Percentiles rank a stretch among this genome's conserved stretches.
Evolutionary conservation across 2,329 filamentous ascomycete species (phyloP).

Genomic region (Penicillium palitans): DNA sequence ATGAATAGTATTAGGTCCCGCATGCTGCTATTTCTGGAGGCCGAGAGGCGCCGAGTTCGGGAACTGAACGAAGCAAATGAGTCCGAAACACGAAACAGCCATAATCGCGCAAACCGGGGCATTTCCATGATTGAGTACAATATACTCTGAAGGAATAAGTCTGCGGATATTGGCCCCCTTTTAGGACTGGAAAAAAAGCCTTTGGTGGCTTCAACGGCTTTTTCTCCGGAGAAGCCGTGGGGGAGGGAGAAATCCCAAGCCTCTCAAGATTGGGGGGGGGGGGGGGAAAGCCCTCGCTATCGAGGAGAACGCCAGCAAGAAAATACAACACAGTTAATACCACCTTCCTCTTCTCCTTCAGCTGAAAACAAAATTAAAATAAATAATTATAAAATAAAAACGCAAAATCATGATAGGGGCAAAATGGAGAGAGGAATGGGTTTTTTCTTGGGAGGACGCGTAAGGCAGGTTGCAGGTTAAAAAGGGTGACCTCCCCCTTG

Average conservation of each 20-base stretch:
- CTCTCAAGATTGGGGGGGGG: neutral
- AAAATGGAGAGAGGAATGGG: constrained; percentile 1
- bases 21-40: constrained; percentile 1
- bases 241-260: neutral
- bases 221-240: constrained; percentile 2
- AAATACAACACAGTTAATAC: constrained; percentile 2
- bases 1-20: neutral
- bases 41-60: neutral
- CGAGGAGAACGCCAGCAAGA: neutral
- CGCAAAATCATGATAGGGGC: constrained; percentile 5
- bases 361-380: neutral
- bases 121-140: neutral
- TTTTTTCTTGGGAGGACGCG: constrained; percentile 26
- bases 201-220: constrained; percentile 5
- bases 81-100: neutral
- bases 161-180: neutral
- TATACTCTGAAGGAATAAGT: neutral
- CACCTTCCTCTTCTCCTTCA: constrained; percentile 15
- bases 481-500: constrained; percentile 13
- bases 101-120: constrained; percentile 3
- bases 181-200: neutral
- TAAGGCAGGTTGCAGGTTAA: constrained; percentile 31
- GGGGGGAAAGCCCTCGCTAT: neutral
- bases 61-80: neutral
- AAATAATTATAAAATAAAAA: neutral